Evolutionary conservation across 2,329 filamentous ascomycete genomes (phyloP).

Genomic region (Apiospora arundinis): DNA sequence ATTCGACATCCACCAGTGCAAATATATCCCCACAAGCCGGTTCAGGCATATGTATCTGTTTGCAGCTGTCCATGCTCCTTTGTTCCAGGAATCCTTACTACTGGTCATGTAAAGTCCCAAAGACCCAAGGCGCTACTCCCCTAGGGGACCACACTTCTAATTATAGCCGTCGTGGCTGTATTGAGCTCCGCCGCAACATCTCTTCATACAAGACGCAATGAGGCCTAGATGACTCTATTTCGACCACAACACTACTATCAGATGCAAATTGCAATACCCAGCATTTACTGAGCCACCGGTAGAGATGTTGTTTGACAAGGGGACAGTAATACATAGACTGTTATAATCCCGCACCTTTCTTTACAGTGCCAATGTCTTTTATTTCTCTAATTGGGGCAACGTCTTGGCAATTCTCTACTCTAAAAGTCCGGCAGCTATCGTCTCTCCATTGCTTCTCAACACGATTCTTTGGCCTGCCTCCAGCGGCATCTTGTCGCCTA

Average conservation of each 20-base stretch:
- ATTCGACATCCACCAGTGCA: no score
- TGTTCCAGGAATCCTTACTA: background rate
- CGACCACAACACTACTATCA: background rate
- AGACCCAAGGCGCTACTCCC: background rate
- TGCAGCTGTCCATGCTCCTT: background rate
- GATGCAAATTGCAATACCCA: background rate
- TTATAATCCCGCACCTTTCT: background rate
- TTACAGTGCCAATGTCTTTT: no score
- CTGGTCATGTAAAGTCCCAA: background rate
- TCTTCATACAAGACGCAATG: background rate
- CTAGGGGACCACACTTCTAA: conserved; percentile 12
- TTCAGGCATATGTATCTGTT: background rate
- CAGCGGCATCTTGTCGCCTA: conserved; percentile 77
- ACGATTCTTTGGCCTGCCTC: conserved; percentile 84
- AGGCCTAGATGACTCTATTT: background rate
- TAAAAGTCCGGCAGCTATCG: conserved; percentile 85
- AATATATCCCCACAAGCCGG: background rate
- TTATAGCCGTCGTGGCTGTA: conserved; percentile 3
- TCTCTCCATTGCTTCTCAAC: conserved; percentile 79
- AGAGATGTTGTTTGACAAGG: background rate
- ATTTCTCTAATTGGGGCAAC: background rate
- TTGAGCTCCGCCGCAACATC: background rate
- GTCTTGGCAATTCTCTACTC: conserved; percentile 50
- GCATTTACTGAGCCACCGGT: background rate
- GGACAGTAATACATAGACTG: background rate